phyloP scores from a whole-genome alignment of 1,139 yeast species.

The Diutina scorzettiae region DNA sequence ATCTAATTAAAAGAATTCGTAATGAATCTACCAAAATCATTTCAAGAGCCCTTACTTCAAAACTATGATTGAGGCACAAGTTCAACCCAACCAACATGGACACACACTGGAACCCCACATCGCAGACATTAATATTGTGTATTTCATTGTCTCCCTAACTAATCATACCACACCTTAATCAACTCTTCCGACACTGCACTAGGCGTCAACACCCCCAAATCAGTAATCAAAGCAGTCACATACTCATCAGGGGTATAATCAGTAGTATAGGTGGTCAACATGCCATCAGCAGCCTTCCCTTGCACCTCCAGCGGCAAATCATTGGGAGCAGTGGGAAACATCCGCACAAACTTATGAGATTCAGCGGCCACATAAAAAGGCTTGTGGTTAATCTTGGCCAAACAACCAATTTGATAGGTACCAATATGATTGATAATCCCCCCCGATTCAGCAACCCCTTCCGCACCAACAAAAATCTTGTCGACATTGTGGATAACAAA shows the following conservation, averaged over 20 bases:
- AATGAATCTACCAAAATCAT: no score
- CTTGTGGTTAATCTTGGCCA: slow-evolving; percentile 82
- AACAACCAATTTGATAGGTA: slow-evolving; percentile 85
- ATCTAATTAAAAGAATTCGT: no score
- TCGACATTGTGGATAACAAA: slow-evolving; percentile 85
- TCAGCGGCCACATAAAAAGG: slow-evolving; percentile 94
- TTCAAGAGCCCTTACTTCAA: no score
- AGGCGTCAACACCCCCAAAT: slow-evolving; percentile 91
- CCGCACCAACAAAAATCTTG: slow-evolving; percentile 93
- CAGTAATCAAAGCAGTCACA: slow-evolving; percentile 91
- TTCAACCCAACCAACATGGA: no score
- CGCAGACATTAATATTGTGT: no score
- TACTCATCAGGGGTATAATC: slow-evolving; percentile 96
- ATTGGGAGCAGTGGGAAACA: slow-evolving; percentile 88
- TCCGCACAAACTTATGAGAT: slow-evolving; percentile 89
- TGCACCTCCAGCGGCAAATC: slow-evolving; percentile 60
- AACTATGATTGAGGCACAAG: no score
- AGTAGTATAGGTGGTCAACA: slow-evolving; percentile 33
- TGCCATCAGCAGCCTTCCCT: slow-evolving; percentile 16
- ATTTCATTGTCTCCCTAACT: slow-evolving; percentile 7
- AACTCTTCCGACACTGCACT: slow-evolving; percentile 96
- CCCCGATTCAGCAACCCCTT: slow-evolving; percentile 98
- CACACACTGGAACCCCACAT: no score
- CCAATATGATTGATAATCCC: slow-evolving; percentile 96
- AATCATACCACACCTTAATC: slow-evolving; percentile 96